Evolutionary conservation across 2,329 filamentous ascomycete species (phyloP), one percentile per base, ranked within the genome.

Genomic region (Fusarium sp.): DNA sequence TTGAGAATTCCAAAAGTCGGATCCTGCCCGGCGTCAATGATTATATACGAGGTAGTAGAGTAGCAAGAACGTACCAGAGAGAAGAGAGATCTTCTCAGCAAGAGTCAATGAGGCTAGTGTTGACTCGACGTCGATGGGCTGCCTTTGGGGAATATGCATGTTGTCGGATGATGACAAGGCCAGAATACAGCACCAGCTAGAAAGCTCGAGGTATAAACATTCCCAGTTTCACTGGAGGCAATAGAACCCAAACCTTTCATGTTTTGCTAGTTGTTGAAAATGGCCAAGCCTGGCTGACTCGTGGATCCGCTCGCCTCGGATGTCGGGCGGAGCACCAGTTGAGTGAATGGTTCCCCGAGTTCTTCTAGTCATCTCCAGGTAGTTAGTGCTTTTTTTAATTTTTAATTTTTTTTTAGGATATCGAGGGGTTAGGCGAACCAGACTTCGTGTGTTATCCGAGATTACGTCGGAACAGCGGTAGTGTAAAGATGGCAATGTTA

Each of bases 1-100:
- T n/a, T 33, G 8, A 4, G 64, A 63, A 31, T 68, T 56, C 66
- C 66, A 69, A 22, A 69, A 69, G 52, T 69, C 64, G 8, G 36
- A 45, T 4, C 66, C 66, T 69, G 5, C 18, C 0, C 2, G 6
- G 2, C 15, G 11, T 69, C 3, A 68, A 49, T 18, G 1, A 13
- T 7, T 10, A 8, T 39, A 22, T 12, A 7, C 22, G 15, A 18
- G 20, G 3, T 10, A 2, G 1, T 8, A 14, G 1, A 17, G 27
- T 3, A 15, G 8, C 14, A 8, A 12, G 2, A 11, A 5, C 14
- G 2, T 33, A 63, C 66, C 64, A 3, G 66, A 68, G 17, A 69
- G 36, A 10, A 69, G 64, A 17, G 57, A 68, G 6, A 69, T 63
- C 50, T 68, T 68, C 10, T 69, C 66, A 3, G 64, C 46, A 7